Evolutionary conservation across 2,329 filamentous ascomycete species (phyloP).

Genomic region (Colletotrichum nymphaeae): DNA sequence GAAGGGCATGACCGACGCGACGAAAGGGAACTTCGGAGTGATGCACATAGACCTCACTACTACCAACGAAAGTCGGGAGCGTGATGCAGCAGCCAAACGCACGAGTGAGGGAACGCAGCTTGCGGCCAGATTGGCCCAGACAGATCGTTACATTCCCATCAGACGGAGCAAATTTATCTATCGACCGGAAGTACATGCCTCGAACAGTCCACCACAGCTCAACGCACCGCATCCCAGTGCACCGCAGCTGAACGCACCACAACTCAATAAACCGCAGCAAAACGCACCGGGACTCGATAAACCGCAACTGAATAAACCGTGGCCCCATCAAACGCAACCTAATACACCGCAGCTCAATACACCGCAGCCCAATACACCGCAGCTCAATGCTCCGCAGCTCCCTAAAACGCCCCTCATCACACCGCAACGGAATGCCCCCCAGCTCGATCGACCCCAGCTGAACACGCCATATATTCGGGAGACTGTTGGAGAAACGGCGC

Average conservation of each 20-base stretch:
- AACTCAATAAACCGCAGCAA: too few species aligned
- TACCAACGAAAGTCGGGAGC: constrained; percentile 57
- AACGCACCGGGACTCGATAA: neutral
- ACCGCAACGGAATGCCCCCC: too few species aligned
- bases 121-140: constrained; percentile 66
- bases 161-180: constrained; percentile 54
- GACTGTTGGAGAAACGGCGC: neutral
- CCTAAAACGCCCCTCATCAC: too few species aligned
- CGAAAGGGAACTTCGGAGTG: constrained; percentile 71
- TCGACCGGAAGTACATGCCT: neutral
- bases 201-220: constrained; percentile 22
- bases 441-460: too few species aligned
- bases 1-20: constrained; percentile 66
- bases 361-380: neutral
- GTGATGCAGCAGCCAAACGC: constrained; percentile 67
- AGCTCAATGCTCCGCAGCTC: too few species aligned
- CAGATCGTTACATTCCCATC: constrained; percentile 64
- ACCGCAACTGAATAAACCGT: too few species aligned
- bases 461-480: neutral
- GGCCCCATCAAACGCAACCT: too few species aligned
- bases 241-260: constrained; percentile 1
- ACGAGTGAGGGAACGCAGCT: constrained; percentile 71
- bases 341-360: neutral
- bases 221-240: constrained; percentile 17
- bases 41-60: constrained; percentile 69